A percentile compares a stretch with the other conserved stretches of the same genome.
Evolutionary conservation across 345 rosid genomes (phyloP).

Genomic region (Sonneratia caseolaris): DNA sequence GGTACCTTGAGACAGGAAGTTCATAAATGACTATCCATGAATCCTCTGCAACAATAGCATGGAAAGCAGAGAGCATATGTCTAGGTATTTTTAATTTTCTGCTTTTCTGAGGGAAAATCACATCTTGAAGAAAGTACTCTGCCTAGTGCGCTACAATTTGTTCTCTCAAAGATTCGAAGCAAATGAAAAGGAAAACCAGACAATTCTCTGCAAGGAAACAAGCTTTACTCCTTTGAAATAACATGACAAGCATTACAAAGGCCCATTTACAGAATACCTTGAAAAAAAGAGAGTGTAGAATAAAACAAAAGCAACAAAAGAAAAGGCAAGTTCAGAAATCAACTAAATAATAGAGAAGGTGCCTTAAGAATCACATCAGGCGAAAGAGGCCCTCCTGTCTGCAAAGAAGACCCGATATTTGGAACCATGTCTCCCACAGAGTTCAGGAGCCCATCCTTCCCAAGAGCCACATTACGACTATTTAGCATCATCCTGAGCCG

Average conservation of each 20-base stretch:
- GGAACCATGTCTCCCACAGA: slow-evolving; percentile 64
- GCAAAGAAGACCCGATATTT: slow-evolving; percentile 60
- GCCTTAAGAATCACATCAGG: slow-evolving; percentile 58
- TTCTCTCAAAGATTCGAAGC: not conserved
- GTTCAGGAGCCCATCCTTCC: slow-evolving; percentile 69
- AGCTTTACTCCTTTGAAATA: not conserved
- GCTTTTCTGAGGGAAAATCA: not conserved
- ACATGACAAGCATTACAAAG: not conserved
- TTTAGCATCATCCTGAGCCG: slow-evolving; percentile 65
- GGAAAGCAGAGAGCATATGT: not conserved
- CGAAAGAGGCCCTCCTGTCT: slow-evolving; percentile 47
- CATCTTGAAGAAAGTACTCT: not conserved
- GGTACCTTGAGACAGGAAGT: not conserved
- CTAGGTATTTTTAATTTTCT: no score
- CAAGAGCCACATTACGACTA: slow-evolving; percentile 48
- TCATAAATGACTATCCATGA: not conserved
- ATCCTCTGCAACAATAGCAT: not conserved
- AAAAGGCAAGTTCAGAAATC: not conserved
- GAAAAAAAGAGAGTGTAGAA: not conserved
- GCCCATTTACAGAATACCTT: not conserved
- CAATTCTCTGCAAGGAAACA: not conserved
- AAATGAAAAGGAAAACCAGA: not conserved
- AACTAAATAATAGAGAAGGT: not conserved
- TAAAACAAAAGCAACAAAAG: not conserved
- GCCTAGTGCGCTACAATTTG: not conserved